Base-by-base conservation (phyloP, 1,284 basidiomycete genomes). In the Cutaneotrichosporon sp. region DNA sequence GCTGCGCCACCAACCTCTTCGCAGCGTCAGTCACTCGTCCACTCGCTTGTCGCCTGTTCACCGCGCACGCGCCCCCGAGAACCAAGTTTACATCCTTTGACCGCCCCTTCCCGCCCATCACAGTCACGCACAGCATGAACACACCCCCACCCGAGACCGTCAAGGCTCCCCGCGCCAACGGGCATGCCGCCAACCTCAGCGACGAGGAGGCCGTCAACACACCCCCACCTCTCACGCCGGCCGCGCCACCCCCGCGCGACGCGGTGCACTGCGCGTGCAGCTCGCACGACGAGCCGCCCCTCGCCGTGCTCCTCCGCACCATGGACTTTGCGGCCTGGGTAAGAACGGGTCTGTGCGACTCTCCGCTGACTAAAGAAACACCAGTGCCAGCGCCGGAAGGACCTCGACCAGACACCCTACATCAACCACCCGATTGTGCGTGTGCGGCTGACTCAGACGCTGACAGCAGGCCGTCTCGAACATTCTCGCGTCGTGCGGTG, bases 241-340 rank as follows among this genome's bases (percentile, higher is more conserved):
- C 62, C 29, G 55, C 56, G 38, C 57, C 62, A 20, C 54, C 52
- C 3, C 54, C 58, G n/a, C 55, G 55, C 43, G 46, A 57, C 42
- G 46, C 36, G 13, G 51, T 54, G 24, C 51, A 66, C 46, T 61
- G 51, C 58, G 27, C 56, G 4, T 58, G 56, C 14, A 49, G 50
- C 45, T 51, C 46, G 20, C 45, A 59, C 43, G 56, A 63, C 25
- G 62, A 68, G 54, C 31, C 51, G 9, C 65, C 68, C 29, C 53
- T 70, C 4, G 61, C 55, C 7, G 56, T 72, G 2, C 62, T 80
- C 34, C 59, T 80, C 54, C 63, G 70, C 51, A 80, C 79, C 13
- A 62, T 77, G 3, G 75, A 78, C 59, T 80, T 80, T 64, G 77
- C 79, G 4, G 77, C 79, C 9, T 72, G 70, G 54, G 78, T 79